These are phyloP conservation scores for Stipa capillata DNA, from an alignment of 176 grass and related monocot species.

Conservation along the genomic window DNA sequence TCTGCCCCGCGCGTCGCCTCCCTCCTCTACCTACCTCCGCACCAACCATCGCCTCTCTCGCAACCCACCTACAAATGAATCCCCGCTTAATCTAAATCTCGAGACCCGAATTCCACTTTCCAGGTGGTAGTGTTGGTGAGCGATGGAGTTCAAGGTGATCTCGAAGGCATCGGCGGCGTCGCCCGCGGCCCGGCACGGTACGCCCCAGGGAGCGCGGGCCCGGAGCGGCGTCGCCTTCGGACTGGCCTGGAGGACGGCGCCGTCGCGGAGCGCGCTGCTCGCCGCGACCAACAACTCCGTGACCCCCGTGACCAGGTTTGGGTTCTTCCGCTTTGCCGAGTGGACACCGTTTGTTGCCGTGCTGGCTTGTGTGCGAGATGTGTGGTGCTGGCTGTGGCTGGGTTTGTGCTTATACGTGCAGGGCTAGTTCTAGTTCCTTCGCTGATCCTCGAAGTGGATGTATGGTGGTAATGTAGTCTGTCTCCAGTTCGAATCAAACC, in stretches of 20 bases:
- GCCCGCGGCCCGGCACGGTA: not conserved
- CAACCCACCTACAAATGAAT: not conserved
- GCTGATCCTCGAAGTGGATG: not conserved
- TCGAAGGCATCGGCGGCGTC: not conserved
- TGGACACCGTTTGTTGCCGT: no score
- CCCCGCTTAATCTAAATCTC: not conserved
- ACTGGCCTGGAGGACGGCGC: not conserved
- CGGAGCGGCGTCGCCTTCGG: constrained; percentile 12
- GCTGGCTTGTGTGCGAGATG: no score
- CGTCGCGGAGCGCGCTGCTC: not conserved
- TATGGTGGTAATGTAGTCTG: no score
- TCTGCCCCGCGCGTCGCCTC: no score
- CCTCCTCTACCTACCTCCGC: not conserved
- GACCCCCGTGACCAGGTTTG: constrained; percentile 20
- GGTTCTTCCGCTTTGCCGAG: no score
- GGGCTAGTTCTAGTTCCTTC: not conserved
- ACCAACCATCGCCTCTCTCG: no score
- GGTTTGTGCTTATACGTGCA: not conserved
- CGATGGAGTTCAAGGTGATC: constrained; percentile 25
- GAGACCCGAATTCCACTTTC: not conserved
- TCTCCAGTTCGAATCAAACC: no score
- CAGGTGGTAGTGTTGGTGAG: not conserved
- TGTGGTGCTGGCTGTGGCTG: not conserved
- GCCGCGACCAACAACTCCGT: constrained; percentile 19
- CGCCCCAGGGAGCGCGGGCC: not conserved